These are phyloP conservation scores for Nicotiana benthamiana DNA, from an alignment of 257 asterid genomes.

Conservation along the genomic window DNA sequence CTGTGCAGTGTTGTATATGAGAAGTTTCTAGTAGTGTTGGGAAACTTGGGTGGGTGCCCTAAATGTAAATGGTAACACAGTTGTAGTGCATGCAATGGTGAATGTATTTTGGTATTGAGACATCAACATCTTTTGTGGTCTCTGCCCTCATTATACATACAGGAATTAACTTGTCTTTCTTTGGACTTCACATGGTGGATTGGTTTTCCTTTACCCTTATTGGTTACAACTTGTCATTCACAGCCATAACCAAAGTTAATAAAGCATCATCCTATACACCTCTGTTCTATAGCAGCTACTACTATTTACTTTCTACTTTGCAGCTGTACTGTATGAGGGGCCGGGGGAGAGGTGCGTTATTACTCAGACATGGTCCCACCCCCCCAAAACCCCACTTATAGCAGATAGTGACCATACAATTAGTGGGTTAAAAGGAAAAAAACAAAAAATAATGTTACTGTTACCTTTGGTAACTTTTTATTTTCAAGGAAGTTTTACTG, in stretches of 20 bases:
- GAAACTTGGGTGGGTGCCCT: too few species aligned
- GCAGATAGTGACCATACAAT: conserved; percentile 13
- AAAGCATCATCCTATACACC: neutral
- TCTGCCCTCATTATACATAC: too few species aligned
- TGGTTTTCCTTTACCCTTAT: conserved; percentile 11
- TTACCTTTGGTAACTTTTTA: neutral
- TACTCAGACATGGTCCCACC: conserved; percentile 14
- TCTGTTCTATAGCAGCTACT: neutral
- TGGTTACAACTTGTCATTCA: conserved; percentile 26
- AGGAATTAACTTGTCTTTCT: neutral
- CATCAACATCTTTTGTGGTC: too few species aligned
- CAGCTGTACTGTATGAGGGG: neutral
- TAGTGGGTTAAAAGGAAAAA: neutral
- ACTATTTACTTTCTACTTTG: neutral
- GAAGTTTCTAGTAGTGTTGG: too few species aligned
- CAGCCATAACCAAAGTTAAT: conserved; percentile 12
- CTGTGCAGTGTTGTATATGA: too few species aligned
- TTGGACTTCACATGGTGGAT: conserved; percentile 10
- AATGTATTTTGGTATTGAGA: too few species aligned
- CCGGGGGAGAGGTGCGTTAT: too few species aligned
- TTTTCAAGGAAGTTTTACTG: neutral
- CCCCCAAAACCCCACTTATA: conserved; percentile 1
- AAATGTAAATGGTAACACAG: too few species aligned
- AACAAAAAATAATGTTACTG: neutral
- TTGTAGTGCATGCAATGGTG: too few species aligned